These are phyloP conservation scores for Dictyostelium intermedium DNA, from an alignment of 78 protist genomes.

Conservation along the genomic window DNA sequence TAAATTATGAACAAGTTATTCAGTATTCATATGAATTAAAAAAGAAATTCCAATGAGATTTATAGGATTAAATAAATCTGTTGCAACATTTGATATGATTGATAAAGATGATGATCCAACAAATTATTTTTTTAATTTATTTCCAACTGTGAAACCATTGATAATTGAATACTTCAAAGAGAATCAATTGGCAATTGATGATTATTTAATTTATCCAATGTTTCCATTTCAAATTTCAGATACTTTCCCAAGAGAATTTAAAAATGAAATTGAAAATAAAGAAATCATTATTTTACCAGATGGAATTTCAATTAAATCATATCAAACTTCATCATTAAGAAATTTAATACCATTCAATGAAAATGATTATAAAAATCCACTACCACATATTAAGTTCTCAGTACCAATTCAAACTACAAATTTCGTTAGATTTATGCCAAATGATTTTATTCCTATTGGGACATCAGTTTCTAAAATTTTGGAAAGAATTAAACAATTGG, in stretches of 20 bases:
- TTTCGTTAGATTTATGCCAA: slow-evolving; percentile 32
- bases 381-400: slow-evolving; percentile 34
- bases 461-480: slow-evolving; percentile 13
- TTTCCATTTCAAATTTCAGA: slow-evolving; percentile 9
- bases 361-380: not conserved
- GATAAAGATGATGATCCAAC: not conserved
- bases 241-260: slow-evolving; percentile 11
- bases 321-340: slow-evolving; percentile 14
- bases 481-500: not conserved
- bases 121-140: not conserved
- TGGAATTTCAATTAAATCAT: not conserved
- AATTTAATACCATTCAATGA: not conserved
- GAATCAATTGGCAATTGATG: not conserved
- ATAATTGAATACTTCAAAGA: not conserved
- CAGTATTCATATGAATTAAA: slow-evolving; percentile 22
- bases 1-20: not conserved
- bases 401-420: slow-evolving; percentile 37
- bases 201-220: slow-evolving; percentile 31
- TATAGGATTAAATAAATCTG: slow-evolving; percentile 8
- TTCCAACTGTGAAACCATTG: not conserved
- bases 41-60: slow-evolving; percentile 10
- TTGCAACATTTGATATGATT: not conserved
- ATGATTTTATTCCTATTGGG: slow-evolving; percentile 3
- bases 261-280: not conserved
- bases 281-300: slow-evolving; percentile 5